Evolutionary conservation across 164 flowering plant species (phyloP), one percentile per base, ranked within the genome.

Genomic region (Vitis labrusca): DNA sequence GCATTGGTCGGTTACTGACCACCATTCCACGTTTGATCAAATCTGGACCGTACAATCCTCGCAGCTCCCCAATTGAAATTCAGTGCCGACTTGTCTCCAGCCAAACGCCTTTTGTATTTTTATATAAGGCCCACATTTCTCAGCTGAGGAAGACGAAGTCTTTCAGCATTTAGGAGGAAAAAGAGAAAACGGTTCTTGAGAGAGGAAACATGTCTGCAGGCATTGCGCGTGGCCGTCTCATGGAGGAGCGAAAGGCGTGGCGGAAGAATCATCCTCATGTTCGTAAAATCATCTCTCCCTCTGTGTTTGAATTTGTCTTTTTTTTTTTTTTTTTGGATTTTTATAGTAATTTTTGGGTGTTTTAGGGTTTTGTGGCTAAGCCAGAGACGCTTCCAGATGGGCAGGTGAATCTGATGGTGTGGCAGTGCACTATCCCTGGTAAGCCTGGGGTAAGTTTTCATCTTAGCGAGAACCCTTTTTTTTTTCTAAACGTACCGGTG

Each of bases 401-500:
- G 7, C 73, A 89, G 4, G 88, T 90, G 9, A 89, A 92, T 83
- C 67, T 92, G 84, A 88, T 92, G 93, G 81, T 80, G 56, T 92
- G 97, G 95, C 87, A 90, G 66, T 90, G 97, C 79, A 81, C 78
- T n/a, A 92, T 92, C 60, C 97, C 97, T 69, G 97, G 95, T 8
- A 90, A 90, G 70, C 37, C 88, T 32, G 89, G 86, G 67, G 94
- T 90, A 73, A 73, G 88, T 74, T 5, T 6, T n/a, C 48, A 3
- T 59, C 2, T 5, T n/a, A 14, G 7, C 44, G 44, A 37, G 44
- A 37, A 62, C 50, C 61, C 1, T 2, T 44, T 30, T 13, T n/a
- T 52, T 30, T 59, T 16, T 27, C 1, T 37, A 37, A 37, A 37
- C 7, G 44, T 37, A 37, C 44, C 5, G 44, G 44, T 37, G 7